These are phyloP conservation scores for Dothideomycetes sp. DNA, from an alignment of 2,329 filamentous ascomycete genomes.

Conservation along the genomic window DNA sequence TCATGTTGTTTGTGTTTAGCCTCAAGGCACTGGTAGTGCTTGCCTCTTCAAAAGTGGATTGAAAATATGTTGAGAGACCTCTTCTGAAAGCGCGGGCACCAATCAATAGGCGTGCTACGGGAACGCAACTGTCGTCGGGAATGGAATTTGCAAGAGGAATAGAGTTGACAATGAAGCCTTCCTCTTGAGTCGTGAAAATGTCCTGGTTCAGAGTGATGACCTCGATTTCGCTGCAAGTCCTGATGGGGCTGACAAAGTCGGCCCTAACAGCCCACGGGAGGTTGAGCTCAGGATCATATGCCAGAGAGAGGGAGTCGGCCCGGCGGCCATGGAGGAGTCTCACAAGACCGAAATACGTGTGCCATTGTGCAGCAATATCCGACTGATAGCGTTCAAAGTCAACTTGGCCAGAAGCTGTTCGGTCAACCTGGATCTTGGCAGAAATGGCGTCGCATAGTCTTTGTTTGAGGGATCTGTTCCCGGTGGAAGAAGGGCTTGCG, in stretches of 20 bases:
- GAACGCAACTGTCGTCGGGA: slow-evolving; percentile 8
- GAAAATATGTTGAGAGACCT: slow-evolving; percentile 13
- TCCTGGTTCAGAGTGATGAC: slow-evolving; percentile 57
- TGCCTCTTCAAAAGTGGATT: slow-evolving; percentile 36
- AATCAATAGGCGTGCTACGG: slow-evolving; percentile 11
- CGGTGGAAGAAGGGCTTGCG: slow-evolving; percentile 14
- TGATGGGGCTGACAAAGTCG: slow-evolving; percentile 67
- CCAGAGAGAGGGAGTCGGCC: slow-evolving; percentile 68
- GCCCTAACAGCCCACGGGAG: slow-evolving; percentile 78
- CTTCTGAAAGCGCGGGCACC: slow-evolving; percentile 14
- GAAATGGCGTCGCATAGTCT: slow-evolving; percentile 63
- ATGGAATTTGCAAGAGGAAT: slow-evolving; percentile 12
- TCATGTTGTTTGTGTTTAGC: slow-evolving; percentile 4
- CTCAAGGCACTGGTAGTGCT: slow-evolving; percentile 6
- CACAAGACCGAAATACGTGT: slow-evolving; percentile 75
- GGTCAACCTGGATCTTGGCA: slow-evolving; percentile 55
- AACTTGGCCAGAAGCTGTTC: slow-evolving; percentile 50
- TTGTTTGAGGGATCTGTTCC: slow-evolving; percentile 47
- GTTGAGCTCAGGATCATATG: slow-evolving; percentile 58
- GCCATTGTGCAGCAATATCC: slow-evolving; percentile 75
- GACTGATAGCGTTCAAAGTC: slow-evolving; percentile 66
- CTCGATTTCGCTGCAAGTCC: slow-evolving; percentile 71
- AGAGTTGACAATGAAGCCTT: slow-evolving; percentile 14
- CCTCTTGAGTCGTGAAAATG: slow-evolving; percentile 24
- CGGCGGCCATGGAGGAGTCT: slow-evolving; percentile 78